Evolutionary conservation across 768 basidiomycete species (phyloP).

Genomic region (Leccinum subtestaceum): DNA sequence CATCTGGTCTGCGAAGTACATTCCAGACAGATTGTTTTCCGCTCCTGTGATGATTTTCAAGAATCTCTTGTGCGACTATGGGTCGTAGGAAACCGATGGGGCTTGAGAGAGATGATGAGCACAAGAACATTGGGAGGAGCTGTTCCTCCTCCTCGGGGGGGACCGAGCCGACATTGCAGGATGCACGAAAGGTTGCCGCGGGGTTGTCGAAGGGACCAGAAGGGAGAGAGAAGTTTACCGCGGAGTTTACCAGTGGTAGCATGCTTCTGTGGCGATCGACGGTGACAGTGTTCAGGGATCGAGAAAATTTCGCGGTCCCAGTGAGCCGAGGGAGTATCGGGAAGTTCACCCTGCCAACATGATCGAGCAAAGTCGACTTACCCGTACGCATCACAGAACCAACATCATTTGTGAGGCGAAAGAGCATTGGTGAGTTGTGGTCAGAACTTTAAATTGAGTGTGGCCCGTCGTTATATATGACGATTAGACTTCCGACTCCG

Average conservation of each 20-base stretch:
- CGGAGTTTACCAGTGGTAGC: conserved; percentile 23
- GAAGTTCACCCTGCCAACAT: neutral
- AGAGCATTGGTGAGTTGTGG: neutral
- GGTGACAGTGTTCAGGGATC: neutral
- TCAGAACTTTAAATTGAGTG: neutral
- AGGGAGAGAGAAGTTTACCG: conserved; percentile 29
- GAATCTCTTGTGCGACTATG: conserved; percentile 10
- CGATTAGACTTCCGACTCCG: neutral
- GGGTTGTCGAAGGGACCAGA: conserved; percentile 22
- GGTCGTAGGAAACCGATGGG: conserved; percentile 24
- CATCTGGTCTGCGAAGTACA: conserved; percentile 14
- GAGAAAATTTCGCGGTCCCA: neutral
- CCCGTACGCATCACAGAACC: neutral
- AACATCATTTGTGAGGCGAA: neutral
- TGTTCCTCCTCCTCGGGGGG: conserved; percentile 15
- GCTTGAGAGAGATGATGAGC: conserved; percentile 4
- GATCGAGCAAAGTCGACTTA: neutral
- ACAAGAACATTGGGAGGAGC: conserved; percentile 22
- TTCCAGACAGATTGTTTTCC: conserved; percentile 17
- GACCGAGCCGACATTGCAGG: conserved; percentile 13
- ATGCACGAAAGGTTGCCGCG: conserved; percentile 13
- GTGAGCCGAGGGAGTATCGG: neutral
- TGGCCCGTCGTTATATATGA: neutral
- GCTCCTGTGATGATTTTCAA: conserved; percentile 7
- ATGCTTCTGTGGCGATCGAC: conserved; percentile 2